These are phyloP conservation scores for Akanthomyces dipterigenus DNA, from an alignment of 2,329 filamentous ascomycete genomes.

Conservation along the genomic window DNA sequence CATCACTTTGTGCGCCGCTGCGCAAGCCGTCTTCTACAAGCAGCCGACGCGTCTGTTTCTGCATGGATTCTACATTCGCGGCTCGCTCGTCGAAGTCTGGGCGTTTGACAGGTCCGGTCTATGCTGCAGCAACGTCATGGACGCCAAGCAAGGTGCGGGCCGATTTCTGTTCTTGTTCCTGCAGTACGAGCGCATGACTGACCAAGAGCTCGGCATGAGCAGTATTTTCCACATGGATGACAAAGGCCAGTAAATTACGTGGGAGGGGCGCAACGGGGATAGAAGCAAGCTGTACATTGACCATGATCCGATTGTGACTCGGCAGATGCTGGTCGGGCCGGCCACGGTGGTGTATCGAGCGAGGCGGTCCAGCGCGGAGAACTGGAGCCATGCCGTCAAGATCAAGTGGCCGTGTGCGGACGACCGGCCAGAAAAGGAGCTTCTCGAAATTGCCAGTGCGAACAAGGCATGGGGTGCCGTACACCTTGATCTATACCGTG, in stretches of 20 bases:
- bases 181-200: not conserved
- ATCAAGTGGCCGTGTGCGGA: not conserved
- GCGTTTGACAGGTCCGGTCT: not conserved
- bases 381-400: conserved; percentile 3
- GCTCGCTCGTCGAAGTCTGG: not conserved
- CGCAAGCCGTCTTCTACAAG: not conserved
- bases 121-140: not conserved
- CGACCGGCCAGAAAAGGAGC: not conserved
- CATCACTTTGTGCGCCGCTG: not conserved
- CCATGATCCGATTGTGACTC: not conserved
- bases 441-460: not conserved
- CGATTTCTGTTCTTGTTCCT: not conserved
- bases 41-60: conserved; percentile 1
- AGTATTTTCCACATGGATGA: not conserved
- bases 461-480: not conserved
- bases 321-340: not conserved
- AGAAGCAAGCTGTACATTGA: not conserved
- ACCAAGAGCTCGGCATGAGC: not conserved
- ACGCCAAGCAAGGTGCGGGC: not conserved
- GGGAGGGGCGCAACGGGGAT: not conserved
- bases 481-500: not conserved
- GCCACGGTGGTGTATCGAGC: not conserved
- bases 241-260: not conserved
- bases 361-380: not conserved
- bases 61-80: not conserved